These are phyloP conservation scores for Citrus inodora DNA, from an alignment of 345 rosid species.

Conservation along the genomic window DNA sequence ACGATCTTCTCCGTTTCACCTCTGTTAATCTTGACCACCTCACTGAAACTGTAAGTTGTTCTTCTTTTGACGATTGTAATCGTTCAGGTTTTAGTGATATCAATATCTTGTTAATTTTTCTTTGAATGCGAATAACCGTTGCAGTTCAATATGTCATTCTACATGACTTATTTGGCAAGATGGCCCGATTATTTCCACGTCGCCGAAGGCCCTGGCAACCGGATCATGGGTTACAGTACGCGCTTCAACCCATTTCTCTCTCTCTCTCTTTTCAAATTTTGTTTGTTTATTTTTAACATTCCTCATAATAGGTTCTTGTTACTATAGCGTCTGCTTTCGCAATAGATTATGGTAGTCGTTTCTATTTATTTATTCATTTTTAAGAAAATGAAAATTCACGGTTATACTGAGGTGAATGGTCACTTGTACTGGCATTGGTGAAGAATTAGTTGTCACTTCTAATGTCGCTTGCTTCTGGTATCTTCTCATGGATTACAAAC, in stretches of 20 bases:
- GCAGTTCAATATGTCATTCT: conserved; percentile 95
- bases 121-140: background rate
- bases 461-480: background rate
- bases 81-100: background rate
- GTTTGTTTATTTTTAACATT: background rate
- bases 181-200: conserved; percentile 98
- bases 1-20: conserved; percentile 84
- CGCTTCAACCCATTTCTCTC: background rate
- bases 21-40: conserved; percentile 90
- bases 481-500: background rate
- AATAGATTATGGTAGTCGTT: background rate
- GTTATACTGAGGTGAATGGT: background rate
- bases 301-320: background rate
- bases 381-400: background rate
- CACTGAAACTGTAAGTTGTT: conserved; percentile 70
- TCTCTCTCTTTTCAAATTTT: background rate
- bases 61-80: background rate
- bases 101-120: background rate
- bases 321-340: background rate
- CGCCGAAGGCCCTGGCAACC: conserved; percentile 73
- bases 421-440: background rate
- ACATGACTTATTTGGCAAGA: conserved; percentile 94
- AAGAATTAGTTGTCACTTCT: background rate
- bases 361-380: background rate
- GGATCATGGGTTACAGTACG: conserved; percentile 90